Percentiles rank a stretch among this genome's conserved stretches.
These are phyloP conservation scores for Lasiodiplodia citricola DNA, from an alignment of 2,329 filamentous ascomycete genomes.

Conservation along the genomic window DNA sequence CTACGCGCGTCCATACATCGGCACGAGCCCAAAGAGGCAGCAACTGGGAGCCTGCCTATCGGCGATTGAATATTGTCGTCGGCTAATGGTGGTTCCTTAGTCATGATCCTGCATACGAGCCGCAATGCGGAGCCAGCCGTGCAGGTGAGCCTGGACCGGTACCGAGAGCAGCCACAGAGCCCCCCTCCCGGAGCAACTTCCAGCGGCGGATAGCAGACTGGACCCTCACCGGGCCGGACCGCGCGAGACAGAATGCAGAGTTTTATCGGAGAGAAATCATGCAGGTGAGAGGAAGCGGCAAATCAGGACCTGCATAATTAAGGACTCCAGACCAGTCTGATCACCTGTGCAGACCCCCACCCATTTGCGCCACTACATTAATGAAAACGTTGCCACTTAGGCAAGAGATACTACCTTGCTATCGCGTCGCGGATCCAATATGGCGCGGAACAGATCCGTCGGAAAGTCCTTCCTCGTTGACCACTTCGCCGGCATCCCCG, in stretches of 20 bases:
- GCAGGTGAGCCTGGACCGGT: not conserved
- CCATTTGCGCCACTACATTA: constrained; percentile 3
- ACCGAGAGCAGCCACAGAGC: not conserved
- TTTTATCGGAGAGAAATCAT: not conserved
- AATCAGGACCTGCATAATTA: not conserved
- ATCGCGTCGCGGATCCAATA: not conserved
- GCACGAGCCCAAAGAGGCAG: not conserved
- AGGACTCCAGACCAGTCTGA: not conserved
- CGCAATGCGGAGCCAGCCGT: not conserved
- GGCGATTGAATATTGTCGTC: not conserved
- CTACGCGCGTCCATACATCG: not conserved
- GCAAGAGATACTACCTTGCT: not conserved
- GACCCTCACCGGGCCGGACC: constrained; percentile 12
- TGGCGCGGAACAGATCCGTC: not conserved
- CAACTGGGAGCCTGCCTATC: not conserved
- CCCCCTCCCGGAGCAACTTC: not conserved
- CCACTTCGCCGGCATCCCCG: not conserved
- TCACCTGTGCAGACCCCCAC: not conserved
- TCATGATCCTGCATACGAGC: not conserved
- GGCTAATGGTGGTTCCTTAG: constrained; percentile 9
- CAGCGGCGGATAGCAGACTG: not conserved
- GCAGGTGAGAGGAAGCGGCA: not conserved
- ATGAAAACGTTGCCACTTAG: not conserved
- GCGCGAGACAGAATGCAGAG: not conserved
- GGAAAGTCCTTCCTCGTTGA: not conserved